Percentiles rank a stretch among this genome's conserved stretches.
Evolutionary conservation across 2,329 filamentous ascomycete genomes (phyloP).

Genomic region (Alternaria triticimaculans): DNA sequence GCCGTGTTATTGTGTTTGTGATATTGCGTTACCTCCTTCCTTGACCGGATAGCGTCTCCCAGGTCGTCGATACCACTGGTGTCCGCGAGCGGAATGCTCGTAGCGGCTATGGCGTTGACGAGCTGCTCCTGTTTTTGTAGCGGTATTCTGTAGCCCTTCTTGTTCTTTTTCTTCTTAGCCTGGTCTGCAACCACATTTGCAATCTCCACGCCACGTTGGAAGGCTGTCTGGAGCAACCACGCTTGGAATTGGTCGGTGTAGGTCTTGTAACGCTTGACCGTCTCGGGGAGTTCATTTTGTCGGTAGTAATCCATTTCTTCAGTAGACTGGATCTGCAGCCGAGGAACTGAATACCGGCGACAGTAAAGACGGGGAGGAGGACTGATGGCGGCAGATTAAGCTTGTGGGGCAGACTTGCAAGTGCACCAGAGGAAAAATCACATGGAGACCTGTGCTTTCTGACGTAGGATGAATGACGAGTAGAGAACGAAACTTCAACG

Average conservation of each 20-base stretch:
- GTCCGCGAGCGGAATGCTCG: constrained; percentile 15
- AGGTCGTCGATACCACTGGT: constrained; percentile 19
- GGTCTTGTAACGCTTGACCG: constrained; percentile 24
- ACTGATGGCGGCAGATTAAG: background rate
- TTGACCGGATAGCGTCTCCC: constrained; percentile 22
- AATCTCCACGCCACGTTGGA: constrained; percentile 17
- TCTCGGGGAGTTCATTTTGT: constrained; percentile 22
- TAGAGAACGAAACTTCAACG: background rate
- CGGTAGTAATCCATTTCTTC: constrained; percentile 22
- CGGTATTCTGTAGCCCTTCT: constrained; percentile 13
- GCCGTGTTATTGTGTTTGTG: constrained; percentile 3
- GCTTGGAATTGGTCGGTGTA: constrained; percentile 17
- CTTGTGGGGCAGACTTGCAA: background rate
- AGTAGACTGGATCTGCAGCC: background rate
- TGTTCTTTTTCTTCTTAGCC: background rate
- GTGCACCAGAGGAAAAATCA: background rate
- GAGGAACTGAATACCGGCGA: background rate
- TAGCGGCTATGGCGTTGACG: constrained; percentile 16
- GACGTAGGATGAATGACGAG: background rate
- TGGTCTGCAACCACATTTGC: constrained; percentile 5
- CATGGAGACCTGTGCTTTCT: background rate
- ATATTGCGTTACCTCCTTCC: constrained; percentile 23
- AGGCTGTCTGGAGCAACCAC: constrained; percentile 22
- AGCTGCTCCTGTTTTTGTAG: constrained; percentile 9
- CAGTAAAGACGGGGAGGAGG: background rate